Evolutionary conservation across 257 asterid species (phyloP).

Genomic region (Eucommia ulmoides): DNA sequence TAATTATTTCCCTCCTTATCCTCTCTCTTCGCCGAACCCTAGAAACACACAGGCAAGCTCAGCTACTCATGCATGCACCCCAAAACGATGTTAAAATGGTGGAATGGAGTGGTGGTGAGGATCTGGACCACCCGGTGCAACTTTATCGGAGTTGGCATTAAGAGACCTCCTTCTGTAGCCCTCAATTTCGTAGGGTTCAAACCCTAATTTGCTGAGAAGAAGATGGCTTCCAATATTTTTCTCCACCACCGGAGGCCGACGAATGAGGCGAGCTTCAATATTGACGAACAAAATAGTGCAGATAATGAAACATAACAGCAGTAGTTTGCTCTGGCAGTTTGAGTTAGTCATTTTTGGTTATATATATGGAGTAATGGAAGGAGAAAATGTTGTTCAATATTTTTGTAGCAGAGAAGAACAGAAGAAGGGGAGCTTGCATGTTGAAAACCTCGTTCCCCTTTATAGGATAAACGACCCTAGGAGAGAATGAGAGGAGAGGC

Average conservation of each 20-base stretch:
- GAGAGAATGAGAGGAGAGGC: conserved; percentile 15
- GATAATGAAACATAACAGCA: conserved; percentile 11
- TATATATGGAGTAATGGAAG: conserved; percentile 22
- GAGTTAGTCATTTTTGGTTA: conserved; percentile 7
- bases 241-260: not conserved
- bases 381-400: not conserved
- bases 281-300: conserved; percentile 5
- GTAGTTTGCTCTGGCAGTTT: too few relatives aligned
- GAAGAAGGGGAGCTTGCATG: conserved; percentile 25
- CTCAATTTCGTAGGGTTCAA: conserved; percentile 14
- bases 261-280: conserved; percentile 15
- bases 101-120: conserved; percentile 26
- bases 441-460: conserved; percentile 20
- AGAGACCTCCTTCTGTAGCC: conserved; percentile 21
- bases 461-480: conserved; percentile 20
- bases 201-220: conserved; percentile 22
- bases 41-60: too few relatives aligned
- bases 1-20: too few relatives aligned
- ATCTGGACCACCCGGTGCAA: conserved; percentile 37
- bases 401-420: not conserved
- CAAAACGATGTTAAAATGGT: too few relatives aligned
- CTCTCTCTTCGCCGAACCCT: too few relatives aligned
- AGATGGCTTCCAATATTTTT: conserved; percentile 2
- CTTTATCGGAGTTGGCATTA: conserved; percentile 9
- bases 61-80: too few relatives aligned